Conservation (phyloP, 805 yeast species). For the Cyberlindnera veronae region DNA sequence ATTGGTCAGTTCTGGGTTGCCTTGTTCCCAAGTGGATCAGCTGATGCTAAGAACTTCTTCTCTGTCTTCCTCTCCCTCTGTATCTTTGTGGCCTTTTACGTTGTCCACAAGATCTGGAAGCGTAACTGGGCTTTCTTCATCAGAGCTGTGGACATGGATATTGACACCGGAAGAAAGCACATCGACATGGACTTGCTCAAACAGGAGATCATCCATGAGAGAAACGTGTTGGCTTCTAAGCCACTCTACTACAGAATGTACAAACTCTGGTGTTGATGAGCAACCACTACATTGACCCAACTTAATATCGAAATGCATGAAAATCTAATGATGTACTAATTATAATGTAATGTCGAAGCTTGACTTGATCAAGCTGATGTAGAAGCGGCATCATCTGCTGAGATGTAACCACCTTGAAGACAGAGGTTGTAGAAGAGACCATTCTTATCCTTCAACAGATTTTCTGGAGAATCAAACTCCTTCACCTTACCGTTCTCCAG, state of each 20-base stretch:
- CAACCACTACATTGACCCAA: not conserved
- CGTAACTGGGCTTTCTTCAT: constrained; percentile 39
- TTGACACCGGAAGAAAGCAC: constrained; percentile 45
- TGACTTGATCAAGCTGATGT: not conserved
- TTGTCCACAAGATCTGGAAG: constrained; percentile 55
- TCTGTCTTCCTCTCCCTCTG: constrained; percentile 62
- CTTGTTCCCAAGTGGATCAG: constrained; percentile 57
- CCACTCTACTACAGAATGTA: constrained; percentile 45
- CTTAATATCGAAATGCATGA: not conserved
- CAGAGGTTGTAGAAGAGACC: constrained; percentile 70
- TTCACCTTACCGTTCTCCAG: constrained; percentile 71
- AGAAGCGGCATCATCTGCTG: not conserved
- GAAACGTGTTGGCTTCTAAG: constrained; percentile 36
- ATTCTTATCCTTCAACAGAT: constrained; percentile 58
- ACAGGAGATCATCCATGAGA: constrained; percentile 52
- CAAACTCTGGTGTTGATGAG: constrained; percentile 44
- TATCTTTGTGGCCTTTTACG: constrained; percentile 52
- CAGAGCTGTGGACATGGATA: constrained; percentile 36
- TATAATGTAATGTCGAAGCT: not conserved
- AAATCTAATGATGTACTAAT: not conserved
- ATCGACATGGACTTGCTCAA: constrained; percentile 49
- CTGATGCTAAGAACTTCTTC: constrained; percentile 60
- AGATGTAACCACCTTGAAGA: constrained; percentile 42
- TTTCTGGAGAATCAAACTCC: constrained; percentile 71
- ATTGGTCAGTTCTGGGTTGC: constrained; percentile 84